phyloP scores from a whole-genome alignment of 768 basidiomycete species.

The Serendipita sp. region DNA sequence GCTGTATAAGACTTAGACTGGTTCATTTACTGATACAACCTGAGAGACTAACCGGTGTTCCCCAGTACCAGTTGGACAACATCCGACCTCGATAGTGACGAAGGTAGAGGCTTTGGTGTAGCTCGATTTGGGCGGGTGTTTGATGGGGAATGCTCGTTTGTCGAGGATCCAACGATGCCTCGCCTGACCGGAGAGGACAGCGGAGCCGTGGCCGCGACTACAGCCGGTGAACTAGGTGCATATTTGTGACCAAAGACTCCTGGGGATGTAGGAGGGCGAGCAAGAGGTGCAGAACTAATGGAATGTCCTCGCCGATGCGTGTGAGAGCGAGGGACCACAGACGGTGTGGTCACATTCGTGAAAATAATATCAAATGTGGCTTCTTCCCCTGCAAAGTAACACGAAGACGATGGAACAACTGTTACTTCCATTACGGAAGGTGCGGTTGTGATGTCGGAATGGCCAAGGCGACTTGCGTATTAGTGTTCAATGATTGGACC shows the following conservation, averaged over 20 bases:
- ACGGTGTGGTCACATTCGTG: constrained; percentile 55
- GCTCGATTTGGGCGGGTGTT: not conserved
- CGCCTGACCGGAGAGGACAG: not conserved
- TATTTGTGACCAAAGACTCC: constrained; percentile 20
- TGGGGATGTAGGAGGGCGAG: constrained; percentile 70
- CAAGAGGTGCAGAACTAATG: constrained; percentile 65
- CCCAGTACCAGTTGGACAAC: not conserved
- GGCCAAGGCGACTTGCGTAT: not conserved
- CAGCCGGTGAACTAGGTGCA: not conserved
- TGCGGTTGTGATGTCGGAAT: not conserved
- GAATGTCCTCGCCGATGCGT: constrained; percentile 53
- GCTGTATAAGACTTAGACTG: not conserved
- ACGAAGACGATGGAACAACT: constrained; percentile 55
- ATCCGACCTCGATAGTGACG: not conserved
- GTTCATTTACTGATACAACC: no score
- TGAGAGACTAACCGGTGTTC: not conserved
- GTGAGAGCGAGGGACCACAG: constrained; percentile 24
- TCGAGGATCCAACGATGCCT: no score
- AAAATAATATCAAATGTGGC: constrained; percentile 77
- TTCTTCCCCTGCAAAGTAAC: constrained; percentile 84
- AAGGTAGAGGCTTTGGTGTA: not conserved
- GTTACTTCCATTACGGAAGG: constrained; percentile 17
- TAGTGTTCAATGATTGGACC: constrained; percentile 32
- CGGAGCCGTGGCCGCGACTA: not conserved
- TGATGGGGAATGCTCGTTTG: not conserved